phyloP scores from a whole-genome alignment of 225 moss, liverwort and hornwort genomes.

The Lunularia cruciata region DNA sequence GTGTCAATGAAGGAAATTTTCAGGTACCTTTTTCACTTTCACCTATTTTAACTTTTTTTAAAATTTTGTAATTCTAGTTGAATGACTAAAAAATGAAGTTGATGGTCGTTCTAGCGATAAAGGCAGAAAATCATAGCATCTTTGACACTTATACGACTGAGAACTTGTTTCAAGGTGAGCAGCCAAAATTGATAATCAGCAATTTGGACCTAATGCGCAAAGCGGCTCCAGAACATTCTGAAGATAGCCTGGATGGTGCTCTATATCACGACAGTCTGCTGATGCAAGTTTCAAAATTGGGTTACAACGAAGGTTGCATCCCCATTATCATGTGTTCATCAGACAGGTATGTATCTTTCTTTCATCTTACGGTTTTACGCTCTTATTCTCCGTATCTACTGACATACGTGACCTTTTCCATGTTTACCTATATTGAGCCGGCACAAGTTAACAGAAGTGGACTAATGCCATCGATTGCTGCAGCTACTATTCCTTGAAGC shows the following conservation, averaged over 20 bases:
- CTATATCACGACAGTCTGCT: slow-evolving; percentile 84
- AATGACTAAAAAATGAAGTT: no score
- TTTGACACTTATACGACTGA: slow-evolving; percentile 22
- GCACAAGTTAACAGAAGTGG: background rate
- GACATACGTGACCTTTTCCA: no score
- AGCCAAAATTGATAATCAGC: slow-evolving; percentile 91
- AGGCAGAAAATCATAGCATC: background rate
- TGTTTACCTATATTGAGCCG: background rate
- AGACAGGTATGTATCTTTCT: slow-evolving; percentile 58
- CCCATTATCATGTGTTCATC: slow-evolving; percentile 76
- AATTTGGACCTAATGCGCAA: slow-evolving; percentile 79
- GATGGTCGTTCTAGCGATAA: background rate
- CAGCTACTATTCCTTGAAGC: slow-evolving; percentile 45
- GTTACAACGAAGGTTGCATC: slow-evolving; percentile 63
- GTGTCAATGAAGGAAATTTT: slow-evolving; percentile 69
- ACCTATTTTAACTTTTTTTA: no score
- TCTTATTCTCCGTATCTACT: background rate
- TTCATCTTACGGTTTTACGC: background rate
- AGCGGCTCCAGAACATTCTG: slow-evolving; percentile 41
- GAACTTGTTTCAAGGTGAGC: slow-evolving; percentile 45
- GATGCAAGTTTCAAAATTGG: slow-evolving; percentile 56
- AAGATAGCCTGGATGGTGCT: slow-evolving; percentile 59
- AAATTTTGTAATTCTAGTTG: no score
- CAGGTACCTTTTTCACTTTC: no score
- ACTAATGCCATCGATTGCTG: slow-evolving; percentile 3